phyloP scores from a whole-genome alignment of 345 rosid species.

The Euphorbia pulcherrima region DNA sequence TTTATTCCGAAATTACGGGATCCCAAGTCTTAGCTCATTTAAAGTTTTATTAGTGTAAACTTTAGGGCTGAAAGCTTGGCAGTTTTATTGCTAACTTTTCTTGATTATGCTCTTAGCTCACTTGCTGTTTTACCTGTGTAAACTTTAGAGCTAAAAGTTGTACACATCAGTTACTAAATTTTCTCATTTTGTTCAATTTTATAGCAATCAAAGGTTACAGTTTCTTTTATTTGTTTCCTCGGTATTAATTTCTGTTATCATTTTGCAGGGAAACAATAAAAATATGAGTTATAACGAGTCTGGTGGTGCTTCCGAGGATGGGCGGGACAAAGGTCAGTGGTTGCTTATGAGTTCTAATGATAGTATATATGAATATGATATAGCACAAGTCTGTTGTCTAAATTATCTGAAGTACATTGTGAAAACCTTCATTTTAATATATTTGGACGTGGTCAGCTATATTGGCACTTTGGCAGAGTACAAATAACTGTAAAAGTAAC shows the following conservation, averaged over 20 bases:
- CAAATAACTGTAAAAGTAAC: background rate
- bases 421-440: background rate
- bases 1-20: too few relatives aligned
- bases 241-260: background rate
- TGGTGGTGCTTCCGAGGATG: slow-evolving; percentile 37
- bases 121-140: too few relatives aligned
- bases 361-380: background rate
- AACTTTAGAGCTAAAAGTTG: too few relatives aligned
- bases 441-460: background rate
- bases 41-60: too few relatives aligned
- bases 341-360: background rate
- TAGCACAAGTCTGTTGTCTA: background rate
- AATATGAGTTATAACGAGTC: slow-evolving; percentile 39
- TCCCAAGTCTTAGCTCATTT: too few relatives aligned
- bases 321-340: slow-evolving; percentile 39
- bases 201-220: too few relatives aligned
- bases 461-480: background rate
- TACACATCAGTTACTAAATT: too few relatives aligned
- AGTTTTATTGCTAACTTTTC: too few relatives aligned
- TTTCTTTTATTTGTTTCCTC: too few relatives aligned
- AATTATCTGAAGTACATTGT: background rate
- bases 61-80: too few relatives aligned
- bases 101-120: too few relatives aligned
- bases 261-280: background rate
- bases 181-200: too few relatives aligned